Evolutionary conservation across 2,329 filamentous ascomycete species (phyloP).

Genomic region (Aspergillus nomiae): DNA sequence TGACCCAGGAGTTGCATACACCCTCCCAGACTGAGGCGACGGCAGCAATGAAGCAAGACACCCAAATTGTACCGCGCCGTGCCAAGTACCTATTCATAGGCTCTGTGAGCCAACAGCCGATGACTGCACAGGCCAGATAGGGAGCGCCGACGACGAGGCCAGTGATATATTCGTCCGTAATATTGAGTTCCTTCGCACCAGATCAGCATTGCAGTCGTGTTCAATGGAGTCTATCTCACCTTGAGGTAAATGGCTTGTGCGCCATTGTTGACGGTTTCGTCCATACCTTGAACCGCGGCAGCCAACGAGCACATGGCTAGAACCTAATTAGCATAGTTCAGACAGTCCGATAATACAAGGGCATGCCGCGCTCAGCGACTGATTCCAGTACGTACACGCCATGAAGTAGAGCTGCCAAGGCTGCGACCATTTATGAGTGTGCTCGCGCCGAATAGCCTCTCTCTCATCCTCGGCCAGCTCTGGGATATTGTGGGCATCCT

Average conservation of each 20-base stretch:
- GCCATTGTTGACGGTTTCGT: conserved; percentile 54
- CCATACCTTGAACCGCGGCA: conserved; percentile 58
- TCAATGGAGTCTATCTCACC: conserved; percentile 14
- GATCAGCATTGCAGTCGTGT: neutral
- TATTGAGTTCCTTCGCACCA: conserved; percentile 10
- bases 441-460: conserved; percentile 44
- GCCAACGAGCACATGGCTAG: conserved; percentile 55
- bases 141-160: conserved; percentile 50
- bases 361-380: neutral
- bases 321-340: neutral
- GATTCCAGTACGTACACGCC: conserved; percentile 32
- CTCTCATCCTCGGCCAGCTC: conserved; percentile 51
- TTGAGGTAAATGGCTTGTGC: conserved; percentile 42
- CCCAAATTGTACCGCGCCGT: conserved; percentile 49
- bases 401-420: conserved; percentile 53
- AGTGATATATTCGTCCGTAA: conserved; percentile 31
- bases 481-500: conserved; percentile 50
- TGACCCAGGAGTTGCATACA: conserved; percentile 45
- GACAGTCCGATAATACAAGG: too few relatives aligned
- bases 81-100: conserved; percentile 49
- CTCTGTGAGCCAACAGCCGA: conserved; percentile 53
- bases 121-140: conserved; percentile 47
- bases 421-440: conserved; percentile 54
- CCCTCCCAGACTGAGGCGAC: conserved; percentile 47
- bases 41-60: conserved; percentile 45